Base-by-base conservation (phyloP, 75 land plant genomes). In the Gnetum montanum region DNA sequence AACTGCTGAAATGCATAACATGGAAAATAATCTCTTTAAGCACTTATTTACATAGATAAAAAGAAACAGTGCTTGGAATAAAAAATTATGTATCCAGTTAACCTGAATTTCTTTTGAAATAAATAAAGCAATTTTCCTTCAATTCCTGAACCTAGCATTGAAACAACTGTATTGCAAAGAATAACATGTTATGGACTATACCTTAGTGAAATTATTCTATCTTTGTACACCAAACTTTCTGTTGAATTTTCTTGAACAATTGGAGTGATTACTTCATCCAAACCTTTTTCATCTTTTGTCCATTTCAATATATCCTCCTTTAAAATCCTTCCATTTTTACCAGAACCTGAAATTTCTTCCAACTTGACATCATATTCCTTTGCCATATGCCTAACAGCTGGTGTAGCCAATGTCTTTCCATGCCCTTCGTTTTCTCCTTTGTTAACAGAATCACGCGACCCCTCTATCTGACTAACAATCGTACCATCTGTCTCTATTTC, bases 311-410 rank as follows among this genome's bases (percentile, higher is more conserved):
- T 68, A 57, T 95, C 92, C 46, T 86, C 92, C 54, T 80, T 83
- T 38, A 79, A 62, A 27, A 95, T 66, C 60, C 99, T 87, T 34
- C 99, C 99, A 67, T 83, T 81, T 52, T 76, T 70, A n/a, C 99
- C 99, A 53, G 83, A 74, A 54, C 99, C 92, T 46, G 3, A 43
- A 33, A 95, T 71, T 19, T 78, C 67, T 49, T 62, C 62, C 69
- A 95, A 46, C 46, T 73, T 45, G 38, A 95, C n/a, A 43, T 88
- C 97, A 69, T 77, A 75, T 33, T 78, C 69, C 59, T 80, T 89
- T 7, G 99, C 96, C 31, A 95, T 60, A 38, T 71, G 61, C 18
- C 99, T 66, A 20, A 90, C 97, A 50, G 97, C 68, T 64, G 99
- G 99, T 11, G 99, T 82, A n/a, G 85, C 41, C 45, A 90, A 70